Conservation (phyloP, 1,139 yeast genomes). For the Suhomyces taliae region DNA sequence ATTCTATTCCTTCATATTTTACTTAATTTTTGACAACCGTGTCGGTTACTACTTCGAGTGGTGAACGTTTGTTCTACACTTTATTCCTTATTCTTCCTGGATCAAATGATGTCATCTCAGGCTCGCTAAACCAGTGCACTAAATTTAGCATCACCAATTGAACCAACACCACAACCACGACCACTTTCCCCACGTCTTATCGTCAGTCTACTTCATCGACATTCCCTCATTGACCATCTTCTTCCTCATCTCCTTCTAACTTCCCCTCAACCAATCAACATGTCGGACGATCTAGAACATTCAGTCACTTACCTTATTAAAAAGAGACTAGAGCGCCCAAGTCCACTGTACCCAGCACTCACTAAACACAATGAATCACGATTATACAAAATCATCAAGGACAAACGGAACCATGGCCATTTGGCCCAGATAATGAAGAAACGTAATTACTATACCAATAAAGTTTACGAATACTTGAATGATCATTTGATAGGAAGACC, state of each 20-base stretch:
- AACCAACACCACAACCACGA: too few relatives aligned
- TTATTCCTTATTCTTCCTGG: too few relatives aligned
- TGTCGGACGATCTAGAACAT: constrained; percentile 12
- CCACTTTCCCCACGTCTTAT: too few relatives aligned
- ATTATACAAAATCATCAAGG: constrained; percentile 3
- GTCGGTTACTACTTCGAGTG: too few relatives aligned
- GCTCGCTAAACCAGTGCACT: too few relatives aligned
- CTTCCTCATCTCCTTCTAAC: too few relatives aligned
- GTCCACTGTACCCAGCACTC: constrained; percentile 6
- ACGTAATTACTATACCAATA: constrained; percentile 16
- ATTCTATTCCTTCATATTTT: background rate
- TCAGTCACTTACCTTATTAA: constrained; percentile 13
- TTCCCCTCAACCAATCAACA: background rate
- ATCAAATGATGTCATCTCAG: too few relatives aligned
- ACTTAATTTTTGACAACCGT: background rate
- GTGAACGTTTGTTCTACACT: too few relatives aligned
- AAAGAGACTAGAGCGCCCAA: constrained; percentile 7
- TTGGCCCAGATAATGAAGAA: constrained; percentile 13
- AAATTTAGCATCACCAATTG: too few relatives aligned
- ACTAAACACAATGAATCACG: constrained; percentile 8
- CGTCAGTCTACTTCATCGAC: too few relatives aligned
- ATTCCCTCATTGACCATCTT: too few relatives aligned
- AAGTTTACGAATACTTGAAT: constrained; percentile 14
- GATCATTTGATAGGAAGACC: constrained; percentile 4
- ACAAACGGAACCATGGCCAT: constrained; percentile 11